These are phyloP conservation scores for Leishmania turanica DNA, from an alignment of 208 protist species.

Conservation along the genomic window DNA sequence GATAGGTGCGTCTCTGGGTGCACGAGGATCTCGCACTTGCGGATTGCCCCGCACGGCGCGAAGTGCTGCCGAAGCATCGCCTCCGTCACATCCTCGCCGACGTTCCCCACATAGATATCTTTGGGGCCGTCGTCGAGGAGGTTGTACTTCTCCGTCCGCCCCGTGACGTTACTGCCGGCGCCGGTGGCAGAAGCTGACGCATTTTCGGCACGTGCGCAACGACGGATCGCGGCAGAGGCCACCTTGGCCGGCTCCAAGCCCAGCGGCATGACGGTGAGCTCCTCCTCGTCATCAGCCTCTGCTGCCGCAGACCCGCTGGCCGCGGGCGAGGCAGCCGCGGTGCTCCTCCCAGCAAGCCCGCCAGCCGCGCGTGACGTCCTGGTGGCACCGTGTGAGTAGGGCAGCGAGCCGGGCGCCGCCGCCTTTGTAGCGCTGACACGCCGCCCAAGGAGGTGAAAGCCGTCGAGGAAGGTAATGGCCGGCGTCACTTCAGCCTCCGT, in stretches of 20 bases:
- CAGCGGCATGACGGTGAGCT: conserved; percentile 44
- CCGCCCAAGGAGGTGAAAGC: conserved; percentile 82
- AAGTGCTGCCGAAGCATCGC: conserved; percentile 84
- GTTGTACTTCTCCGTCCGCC: conserved; percentile 84
- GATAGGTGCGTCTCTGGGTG: conserved; percentile 76
- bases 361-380: conserved; percentile 11
- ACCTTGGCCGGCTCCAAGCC: conserved; percentile 32
- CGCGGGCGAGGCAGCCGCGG: background rate
- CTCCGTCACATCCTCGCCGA: conserved; percentile 79
- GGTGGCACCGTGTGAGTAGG: conserved; percentile 61
- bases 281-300: conserved; percentile 24
- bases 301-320: background rate
- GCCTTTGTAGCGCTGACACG: conserved; percentile 68
- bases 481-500: conserved; percentile 65
- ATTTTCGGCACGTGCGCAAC: background rate
- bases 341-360: background rate
- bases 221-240: conserved; percentile 9
- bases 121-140: conserved; percentile 71
- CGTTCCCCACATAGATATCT: conserved; percentile 86
- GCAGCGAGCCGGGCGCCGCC: conserved; percentile 79
- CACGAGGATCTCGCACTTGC: conserved; percentile 71
- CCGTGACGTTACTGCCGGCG: conserved; percentile 54
- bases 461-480: conserved; percentile 83
- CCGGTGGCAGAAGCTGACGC: conserved; percentile 4
- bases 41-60: conserved; percentile 65